A percentile compares a stretch with the other conserved stretches of the same genome.
Conservation (phyloP, 805 yeast species). For the Spathaspora sp. region DNA sequence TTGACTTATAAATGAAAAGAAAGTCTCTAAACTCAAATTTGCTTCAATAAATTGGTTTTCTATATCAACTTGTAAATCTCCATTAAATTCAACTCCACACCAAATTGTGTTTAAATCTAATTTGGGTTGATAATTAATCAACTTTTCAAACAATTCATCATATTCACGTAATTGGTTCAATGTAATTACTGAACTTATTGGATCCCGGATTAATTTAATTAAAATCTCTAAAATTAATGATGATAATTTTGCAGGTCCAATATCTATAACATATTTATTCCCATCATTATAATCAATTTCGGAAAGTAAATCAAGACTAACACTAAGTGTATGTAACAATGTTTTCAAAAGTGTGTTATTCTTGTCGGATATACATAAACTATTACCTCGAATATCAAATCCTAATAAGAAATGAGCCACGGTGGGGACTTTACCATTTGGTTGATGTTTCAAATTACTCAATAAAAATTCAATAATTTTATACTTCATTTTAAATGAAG, state of each 20-base stretch:
- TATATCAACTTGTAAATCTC: conserved; percentile 27
- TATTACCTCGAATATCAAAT: conserved; percentile 46
- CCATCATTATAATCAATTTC: conserved; percentile 32
- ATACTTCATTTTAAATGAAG: conserved; percentile 45
- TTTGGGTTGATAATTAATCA: conserved; percentile 52
- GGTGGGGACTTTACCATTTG: conserved; percentile 41
- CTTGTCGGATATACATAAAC: conserved; percentile 42
- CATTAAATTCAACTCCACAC: conserved; percentile 44
- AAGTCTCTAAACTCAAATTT: conserved; percentile 43
- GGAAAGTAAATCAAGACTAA: conserved; percentile 43
- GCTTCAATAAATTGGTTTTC: conserved; percentile 32
- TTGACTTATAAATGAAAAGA: conserved; percentile 57
- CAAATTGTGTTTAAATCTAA: conserved; percentile 54
- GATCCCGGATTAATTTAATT: conserved; percentile 55
- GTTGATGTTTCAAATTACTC: conserved; percentile 35
- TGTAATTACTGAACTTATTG: conserved; percentile 49
- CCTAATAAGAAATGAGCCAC: conserved; percentile 80
- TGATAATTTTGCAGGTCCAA: conserved; percentile 56
- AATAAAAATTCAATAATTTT: conserved; percentile 57
- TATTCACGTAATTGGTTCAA: conserved; percentile 50
- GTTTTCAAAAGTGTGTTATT: conserved; percentile 52
- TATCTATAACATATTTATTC: conserved; percentile 36
- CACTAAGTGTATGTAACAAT: conserved; percentile 46
- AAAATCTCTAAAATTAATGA: conserved; percentile 59
- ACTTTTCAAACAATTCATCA: conserved; percentile 45